These are phyloP conservation scores for Neurospora tetrasperma DNA, from an alignment of 495 filamentous ascomycete genomes.

Conservation along the genomic window DNA sequence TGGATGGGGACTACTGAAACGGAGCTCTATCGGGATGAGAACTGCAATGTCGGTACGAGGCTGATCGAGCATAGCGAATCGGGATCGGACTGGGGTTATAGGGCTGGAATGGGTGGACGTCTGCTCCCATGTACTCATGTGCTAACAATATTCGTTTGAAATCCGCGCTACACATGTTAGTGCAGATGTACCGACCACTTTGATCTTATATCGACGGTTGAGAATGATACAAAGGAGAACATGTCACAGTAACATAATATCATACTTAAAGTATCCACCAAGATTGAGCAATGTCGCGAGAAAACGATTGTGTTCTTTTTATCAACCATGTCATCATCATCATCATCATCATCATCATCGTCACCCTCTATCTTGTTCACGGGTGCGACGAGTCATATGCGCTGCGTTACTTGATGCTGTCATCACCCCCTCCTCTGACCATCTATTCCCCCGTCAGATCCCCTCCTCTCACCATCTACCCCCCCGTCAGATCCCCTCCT, in stretches of 20 bases:
- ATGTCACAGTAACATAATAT: background rate
- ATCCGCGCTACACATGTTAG: background rate
- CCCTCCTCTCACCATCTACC: background rate
- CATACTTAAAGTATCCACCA: background rate
- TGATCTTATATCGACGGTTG: background rate
- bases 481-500: background rate
- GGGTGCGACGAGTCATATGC: constrained; percentile 40
- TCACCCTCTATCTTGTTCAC: constrained; percentile 32
- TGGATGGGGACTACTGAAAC: background rate
- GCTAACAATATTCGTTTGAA: background rate
- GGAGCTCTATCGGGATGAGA: background rate
- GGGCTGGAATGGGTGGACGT: background rate
- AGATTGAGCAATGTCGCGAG: background rate
- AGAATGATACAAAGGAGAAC: background rate
- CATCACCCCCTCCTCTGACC: background rate
- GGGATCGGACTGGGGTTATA: background rate
- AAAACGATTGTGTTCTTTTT: background rate
- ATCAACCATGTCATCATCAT: background rate
- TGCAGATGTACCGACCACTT: background rate
- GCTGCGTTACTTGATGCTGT: constrained; percentile 7
- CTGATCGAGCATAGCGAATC: background rate
- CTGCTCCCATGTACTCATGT: background rate
- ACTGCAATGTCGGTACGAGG: background rate
- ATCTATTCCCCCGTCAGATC: background rate
- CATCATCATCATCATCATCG: background rate